Percentiles rank a stretch among this genome's conserved stretches.
phyloP scores from a whole-genome alignment of 2,329 filamentous ascomycete species.

The Sclerotinia spermophila region DNA sequence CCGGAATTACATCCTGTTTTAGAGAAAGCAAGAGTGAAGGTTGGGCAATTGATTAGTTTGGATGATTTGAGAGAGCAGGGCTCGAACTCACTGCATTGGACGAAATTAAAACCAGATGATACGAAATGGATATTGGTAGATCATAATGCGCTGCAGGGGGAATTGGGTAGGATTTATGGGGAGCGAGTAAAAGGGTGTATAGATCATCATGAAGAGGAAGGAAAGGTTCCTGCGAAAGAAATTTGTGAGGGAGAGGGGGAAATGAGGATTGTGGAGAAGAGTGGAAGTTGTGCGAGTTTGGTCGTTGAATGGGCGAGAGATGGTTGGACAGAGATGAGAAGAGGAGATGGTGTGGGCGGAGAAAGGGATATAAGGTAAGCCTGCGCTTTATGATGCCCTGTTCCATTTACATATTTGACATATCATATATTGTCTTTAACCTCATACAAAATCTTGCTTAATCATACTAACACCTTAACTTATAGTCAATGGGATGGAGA shows the following conservation, averaged over 20 bases:
- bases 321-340: constrained; percentile 54
- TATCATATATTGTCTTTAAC: neutral
- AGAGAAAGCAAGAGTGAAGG: constrained; percentile 53
- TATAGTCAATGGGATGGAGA: constrained; percentile 46
- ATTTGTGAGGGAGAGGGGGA: constrained; percentile 43
- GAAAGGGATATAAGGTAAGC: neutral
- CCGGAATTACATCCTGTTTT: constrained; percentile 69
- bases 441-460: neutral
- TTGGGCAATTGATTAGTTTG: constrained; percentile 62
- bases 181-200: constrained; percentile 60
- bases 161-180: constrained; percentile 52
- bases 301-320: constrained; percentile 57
- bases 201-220: constrained; percentile 77
- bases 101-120: constrained; percentile 43
- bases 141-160: constrained; percentile 69
- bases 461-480: neutral
- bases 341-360: constrained; percentile 35
- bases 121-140: constrained; percentile 74
- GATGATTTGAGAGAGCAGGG: constrained; percentile 56
- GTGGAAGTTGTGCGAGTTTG: constrained; percentile 71
- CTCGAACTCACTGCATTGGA: constrained; percentile 24
- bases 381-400: too few species aligned
- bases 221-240: constrained; percentile 45
- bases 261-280: constrained; percentile 60
- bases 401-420: neutral